A percentile compares a stretch with the other conserved stretches of the same genome.
These are phyloP conservation scores for Neospora caninum DNA, from an alignment of 169 alveolate genomes.

Conservation along the genomic window DNA sequence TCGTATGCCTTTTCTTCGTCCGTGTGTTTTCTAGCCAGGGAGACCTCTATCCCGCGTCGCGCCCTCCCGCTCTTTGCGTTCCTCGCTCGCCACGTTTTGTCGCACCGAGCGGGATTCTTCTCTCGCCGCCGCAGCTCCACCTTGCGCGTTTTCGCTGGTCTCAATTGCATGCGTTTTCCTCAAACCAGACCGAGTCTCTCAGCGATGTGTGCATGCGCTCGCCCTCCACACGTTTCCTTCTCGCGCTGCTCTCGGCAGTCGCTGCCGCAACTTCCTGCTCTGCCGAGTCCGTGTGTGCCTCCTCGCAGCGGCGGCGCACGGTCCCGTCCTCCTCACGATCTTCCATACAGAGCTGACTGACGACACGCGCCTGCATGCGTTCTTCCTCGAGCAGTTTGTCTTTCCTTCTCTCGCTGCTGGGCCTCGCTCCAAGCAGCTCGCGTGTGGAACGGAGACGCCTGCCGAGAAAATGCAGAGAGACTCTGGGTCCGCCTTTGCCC, in stretches of 20 bases:
- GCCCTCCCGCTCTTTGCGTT: too few relatives aligned
- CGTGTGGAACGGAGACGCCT: neutral
- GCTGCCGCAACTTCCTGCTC: neutral
- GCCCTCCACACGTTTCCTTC: too few relatives aligned
- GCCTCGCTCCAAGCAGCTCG: neutral
- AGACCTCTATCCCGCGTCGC: too few relatives aligned
- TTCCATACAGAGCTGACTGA: slow-evolving; percentile 38
- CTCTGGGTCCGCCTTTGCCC: too few relatives aligned
- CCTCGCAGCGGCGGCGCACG: neutral
- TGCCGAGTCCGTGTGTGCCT: neutral
- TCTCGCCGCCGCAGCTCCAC: too few relatives aligned
- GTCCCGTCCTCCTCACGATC: slow-evolving; percentile 11
- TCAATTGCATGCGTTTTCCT: too few relatives aligned
- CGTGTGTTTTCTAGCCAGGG: too few relatives aligned
- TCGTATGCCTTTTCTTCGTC: neutral
- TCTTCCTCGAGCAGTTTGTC: neutral
- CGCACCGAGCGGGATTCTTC: too few relatives aligned
- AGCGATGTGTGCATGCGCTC: too few relatives aligned
- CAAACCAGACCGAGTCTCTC: too few relatives aligned
- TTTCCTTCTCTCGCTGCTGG: neutral
- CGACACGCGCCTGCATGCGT: slow-evolving; percentile 32
- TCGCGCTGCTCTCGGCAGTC: neutral
- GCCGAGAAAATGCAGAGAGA: neutral
- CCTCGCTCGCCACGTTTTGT: too few relatives aligned
- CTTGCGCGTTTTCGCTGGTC: too few relatives aligned